Evolutionary conservation across 805 yeast genomes (phyloP).

Genomic region (Teunomyces tritomae): DNA sequence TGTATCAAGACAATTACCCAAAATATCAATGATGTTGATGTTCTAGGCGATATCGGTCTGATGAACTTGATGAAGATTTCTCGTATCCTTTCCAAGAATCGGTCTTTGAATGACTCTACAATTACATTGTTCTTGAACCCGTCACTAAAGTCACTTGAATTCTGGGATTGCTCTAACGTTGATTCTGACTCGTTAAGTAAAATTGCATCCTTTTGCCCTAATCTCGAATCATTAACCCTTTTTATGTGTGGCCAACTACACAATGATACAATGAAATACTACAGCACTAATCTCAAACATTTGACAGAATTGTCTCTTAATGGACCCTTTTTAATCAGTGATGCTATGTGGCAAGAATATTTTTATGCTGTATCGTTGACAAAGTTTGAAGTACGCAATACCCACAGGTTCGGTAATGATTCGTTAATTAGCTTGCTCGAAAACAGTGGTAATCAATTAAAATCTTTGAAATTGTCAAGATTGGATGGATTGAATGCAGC

Average conservation of each 20-base stretch:
- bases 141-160: slow-evolving; percentile 53
- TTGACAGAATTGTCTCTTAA: slow-evolving; percentile 63
- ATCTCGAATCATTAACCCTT: slow-evolving; percentile 60
- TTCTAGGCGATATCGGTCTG: slow-evolving; percentile 82
- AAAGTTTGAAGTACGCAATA: slow-evolving; percentile 66
- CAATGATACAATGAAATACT: slow-evolving; percentile 68
- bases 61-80: slow-evolving; percentile 69
- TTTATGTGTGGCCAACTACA: slow-evolving; percentile 93
- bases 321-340: slow-evolving; percentile 86
- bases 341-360: slow-evolving; percentile 71
- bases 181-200: slow-evolving; percentile 60
- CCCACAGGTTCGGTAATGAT: slow-evolving; percentile 76
- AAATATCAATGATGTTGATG: slow-evolving; percentile 72
- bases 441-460: slow-evolving; percentile 52
- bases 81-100: slow-evolving; percentile 73
- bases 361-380: slow-evolving; percentile 56
- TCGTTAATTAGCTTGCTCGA: slow-evolving; percentile 62
- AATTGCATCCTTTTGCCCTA: slow-evolving; percentile 78
- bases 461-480: slow-evolving; percentile 59
- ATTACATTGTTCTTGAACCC: slow-evolving; percentile 70
- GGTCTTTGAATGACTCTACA: slow-evolving; percentile 74
- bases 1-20: slow-evolving; percentile 68
- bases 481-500: slow-evolving; percentile 68
- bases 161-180: slow-evolving; percentile 92
- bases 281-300: slow-evolving; percentile 53